phyloP scores from a whole-genome alignment of 148 eudicot species.

The Dysphania ambrosioides region DNA sequence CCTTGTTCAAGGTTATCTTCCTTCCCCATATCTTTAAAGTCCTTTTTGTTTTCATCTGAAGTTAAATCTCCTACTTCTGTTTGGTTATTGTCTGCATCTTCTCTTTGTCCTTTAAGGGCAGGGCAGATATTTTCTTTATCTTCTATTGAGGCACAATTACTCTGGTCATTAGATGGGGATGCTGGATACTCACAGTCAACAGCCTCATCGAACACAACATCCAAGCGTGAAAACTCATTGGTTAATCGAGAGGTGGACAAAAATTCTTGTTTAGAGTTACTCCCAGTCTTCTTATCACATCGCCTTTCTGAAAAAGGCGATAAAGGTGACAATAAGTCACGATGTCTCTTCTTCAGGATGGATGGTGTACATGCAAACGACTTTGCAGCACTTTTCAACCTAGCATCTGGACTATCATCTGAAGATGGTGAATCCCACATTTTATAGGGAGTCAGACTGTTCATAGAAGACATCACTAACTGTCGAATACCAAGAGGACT shows the following conservation, averaged over 20 bases:
- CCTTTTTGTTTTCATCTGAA: conserved; percentile 22
- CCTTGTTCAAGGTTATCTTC: conserved; percentile 26
- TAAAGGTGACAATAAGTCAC: conserved; percentile 74
- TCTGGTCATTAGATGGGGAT: conserved; percentile 34
- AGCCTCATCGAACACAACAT: conserved; percentile 52
- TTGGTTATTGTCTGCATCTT: conserved; percentile 23
- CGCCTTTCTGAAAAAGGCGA: conserved; percentile 85
- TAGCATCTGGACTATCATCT: conserved; percentile 66
- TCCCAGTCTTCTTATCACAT: conserved; percentile 60
- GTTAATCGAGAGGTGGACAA: conserved; percentile 50
- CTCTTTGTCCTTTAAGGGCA: conserved; percentile 25
- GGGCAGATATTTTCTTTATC: conserved; percentile 66
- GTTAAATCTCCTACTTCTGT: conserved; percentile 14
- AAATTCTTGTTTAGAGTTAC: conserved; percentile 40
- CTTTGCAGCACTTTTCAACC: conserved; percentile 84
- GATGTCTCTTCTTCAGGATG: conserved; percentile 81
- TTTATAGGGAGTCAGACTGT: conserved; percentile 58
- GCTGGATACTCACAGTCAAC: conserved; percentile 27
- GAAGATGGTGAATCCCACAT: conserved; percentile 82
- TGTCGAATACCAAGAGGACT: conserved; percentile 95
- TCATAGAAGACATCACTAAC: conserved; percentile 60
- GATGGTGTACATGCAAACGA: conserved; percentile 80
- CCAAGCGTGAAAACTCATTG: conserved; percentile 64
- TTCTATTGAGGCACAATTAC: conserved; percentile 19
- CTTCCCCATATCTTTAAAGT: conserved; percentile 19